Conservation (phyloP, 2,329 filamentous ascomycete species). For the Curvularia hawaiiensis region DNA sequence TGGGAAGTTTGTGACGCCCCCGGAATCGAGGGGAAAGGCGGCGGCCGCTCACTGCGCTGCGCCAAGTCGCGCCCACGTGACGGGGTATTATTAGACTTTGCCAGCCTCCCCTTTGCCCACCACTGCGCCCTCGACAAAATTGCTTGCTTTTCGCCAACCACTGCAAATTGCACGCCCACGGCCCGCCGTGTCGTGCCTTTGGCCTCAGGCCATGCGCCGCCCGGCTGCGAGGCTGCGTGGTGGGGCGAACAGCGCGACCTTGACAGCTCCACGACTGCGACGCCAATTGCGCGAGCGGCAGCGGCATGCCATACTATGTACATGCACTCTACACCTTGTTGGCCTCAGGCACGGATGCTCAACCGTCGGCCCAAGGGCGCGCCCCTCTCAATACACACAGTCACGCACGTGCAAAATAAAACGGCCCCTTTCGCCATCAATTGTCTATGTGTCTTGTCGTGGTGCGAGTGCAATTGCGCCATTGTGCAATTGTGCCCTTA, state of each 20-base stretch:
- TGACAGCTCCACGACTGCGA: slow-evolving; percentile 2
- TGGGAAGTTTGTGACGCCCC: slow-evolving; percentile 9
- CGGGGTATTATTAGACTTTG: slow-evolving; percentile 16
- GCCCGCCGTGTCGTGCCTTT: slow-evolving; percentile 1
- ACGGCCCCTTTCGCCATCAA: slow-evolving; percentile 1
- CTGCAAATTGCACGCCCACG: background rate
- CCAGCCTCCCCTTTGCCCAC: slow-evolving; percentile 13
- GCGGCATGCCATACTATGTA: background rate
- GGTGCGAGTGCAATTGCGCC: slow-evolving; percentile 15
- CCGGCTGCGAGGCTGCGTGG: slow-evolving; percentile 5
- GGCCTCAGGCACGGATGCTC: background rate
- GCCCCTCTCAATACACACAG: background rate
- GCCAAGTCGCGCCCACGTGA: slow-evolving; percentile 23
- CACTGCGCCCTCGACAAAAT: background rate
- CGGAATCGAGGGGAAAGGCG: slow-evolving; percentile 11
- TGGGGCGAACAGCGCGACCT: slow-evolving; percentile 12
- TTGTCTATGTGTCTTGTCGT: background rate
- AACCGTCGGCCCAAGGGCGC: background rate
- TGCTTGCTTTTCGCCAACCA: slow-evolving; percentile 10
- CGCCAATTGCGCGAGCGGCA: background rate
- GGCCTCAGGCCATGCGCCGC: background rate
- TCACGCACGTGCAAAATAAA: slow-evolving; percentile 2
- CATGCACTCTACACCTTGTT: background rate
- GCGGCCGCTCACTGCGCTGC: slow-evolving; percentile 16
- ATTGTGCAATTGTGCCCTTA: slow-evolving; percentile 11